These are phyloP conservation scores for Lyophyllum shimeji DNA, from an alignment of 768 basidiomycete genomes.

Conservation along the genomic window DNA sequence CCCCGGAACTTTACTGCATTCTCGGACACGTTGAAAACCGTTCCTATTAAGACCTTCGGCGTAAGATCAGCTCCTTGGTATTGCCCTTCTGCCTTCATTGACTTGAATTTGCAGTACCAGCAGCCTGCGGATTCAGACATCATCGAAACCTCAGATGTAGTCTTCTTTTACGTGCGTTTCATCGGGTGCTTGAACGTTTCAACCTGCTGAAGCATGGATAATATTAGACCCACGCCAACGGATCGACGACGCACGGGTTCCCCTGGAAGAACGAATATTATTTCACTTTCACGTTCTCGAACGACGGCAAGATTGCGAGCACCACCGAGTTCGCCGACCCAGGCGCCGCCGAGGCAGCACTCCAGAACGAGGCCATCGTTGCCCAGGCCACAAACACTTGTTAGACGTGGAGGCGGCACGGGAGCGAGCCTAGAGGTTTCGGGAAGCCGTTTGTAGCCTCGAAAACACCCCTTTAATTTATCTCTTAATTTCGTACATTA, in stretches of 20 bases:
- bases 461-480: too few species aligned
- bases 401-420: neutral
- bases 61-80: neutral
- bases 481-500: too few species aligned
- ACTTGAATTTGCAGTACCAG: neutral
- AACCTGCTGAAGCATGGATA: neutral
- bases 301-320: conserved; percentile 10
- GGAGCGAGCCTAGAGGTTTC: too few species aligned
- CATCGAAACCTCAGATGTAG: conserved; percentile 8
- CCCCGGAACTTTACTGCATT: conserved; percentile 6
- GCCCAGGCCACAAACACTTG: conserved; percentile 5
- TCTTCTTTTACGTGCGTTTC: conserved; percentile 13
- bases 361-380: conserved; percentile 10
- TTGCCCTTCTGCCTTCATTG: neutral
- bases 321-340: conserved; percentile 17
- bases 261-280: conserved; percentile 17
- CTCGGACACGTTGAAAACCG: neutral
- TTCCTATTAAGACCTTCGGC: conserved; percentile 11
- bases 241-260: conserved; percentile 12
- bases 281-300: conserved; percentile 13
- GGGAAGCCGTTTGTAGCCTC: too few species aligned
- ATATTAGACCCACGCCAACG: conserved; percentile 12
- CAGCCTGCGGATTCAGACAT: conserved; percentile 10
- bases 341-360: neutral
- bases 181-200: neutral